Evolutionary conservation across 768 basidiomycete genomes (phyloP).

Genomic region (Trametes punicea): DNA sequence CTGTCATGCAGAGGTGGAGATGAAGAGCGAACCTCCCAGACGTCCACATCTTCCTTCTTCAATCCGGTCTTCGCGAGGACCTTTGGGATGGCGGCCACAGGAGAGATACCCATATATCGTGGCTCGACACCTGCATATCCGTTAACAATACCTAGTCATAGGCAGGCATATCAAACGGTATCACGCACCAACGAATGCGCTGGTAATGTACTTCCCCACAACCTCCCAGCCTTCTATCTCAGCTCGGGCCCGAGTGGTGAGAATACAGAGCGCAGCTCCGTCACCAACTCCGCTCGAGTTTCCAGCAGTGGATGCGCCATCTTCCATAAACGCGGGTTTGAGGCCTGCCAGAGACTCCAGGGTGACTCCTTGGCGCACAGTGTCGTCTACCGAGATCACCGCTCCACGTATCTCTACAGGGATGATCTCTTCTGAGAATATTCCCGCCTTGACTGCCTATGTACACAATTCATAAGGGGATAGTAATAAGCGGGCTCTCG

Average conservation of each 20-base stretch:
- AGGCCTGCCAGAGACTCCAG: constrained; percentile 70
- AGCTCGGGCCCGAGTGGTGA: constrained; percentile 79
- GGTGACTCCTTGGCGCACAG: constrained; percentile 82
- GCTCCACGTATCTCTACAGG: constrained; percentile 74
- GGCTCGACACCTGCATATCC: constrained; percentile 64
- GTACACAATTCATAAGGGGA: neutral
- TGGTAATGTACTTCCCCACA: constrained; percentile 79
- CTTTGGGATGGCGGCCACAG: constrained; percentile 69
- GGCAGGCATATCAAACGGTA: neutral
- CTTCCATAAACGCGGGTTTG: constrained; percentile 85
- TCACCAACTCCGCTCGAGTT: constrained; percentile 91
- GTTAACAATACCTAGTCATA: neutral
- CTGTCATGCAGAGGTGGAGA: neutral
- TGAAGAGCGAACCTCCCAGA: constrained; percentile 61
- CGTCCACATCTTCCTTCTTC: constrained; percentile 67
- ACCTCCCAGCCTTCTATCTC: constrained; percentile 74
- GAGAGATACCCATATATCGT: constrained; percentile 74
- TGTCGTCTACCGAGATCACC: constrained; percentile 74
- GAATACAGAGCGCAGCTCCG: constrained; percentile 81
- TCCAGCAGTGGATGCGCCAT: constrained; percentile 74
- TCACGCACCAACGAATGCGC: constrained; percentile 66
- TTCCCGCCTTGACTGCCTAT: constrained; percentile 56
- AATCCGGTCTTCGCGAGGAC: constrained; percentile 59
- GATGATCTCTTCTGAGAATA: constrained; percentile 86
- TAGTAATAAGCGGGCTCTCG: neutral